Base-by-base conservation (phyloP, 106 monocot species). In the Xerophyta viscosa region DNA sequence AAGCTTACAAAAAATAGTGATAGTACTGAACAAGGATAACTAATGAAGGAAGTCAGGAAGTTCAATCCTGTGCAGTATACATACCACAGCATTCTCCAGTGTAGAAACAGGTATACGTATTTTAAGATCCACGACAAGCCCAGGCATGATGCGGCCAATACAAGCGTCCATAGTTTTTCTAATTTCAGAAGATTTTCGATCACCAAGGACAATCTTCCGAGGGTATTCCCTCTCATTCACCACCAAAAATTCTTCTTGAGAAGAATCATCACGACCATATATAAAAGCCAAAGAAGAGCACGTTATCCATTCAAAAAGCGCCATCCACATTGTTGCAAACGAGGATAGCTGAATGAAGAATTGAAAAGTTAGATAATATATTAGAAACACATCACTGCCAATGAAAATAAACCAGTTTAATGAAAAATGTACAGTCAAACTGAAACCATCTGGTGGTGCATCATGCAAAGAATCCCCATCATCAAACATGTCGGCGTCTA, bases 381-480 rank as follows among this genome's bases (percentile, higher is more conserved):
- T 8, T 49, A 50, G 20, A 68, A 2, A 29, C 7, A 50, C 8
- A 57, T 20, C 21, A 14, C 3, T 31, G 2, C 3, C 17, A 37
- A 70, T 4, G 10, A 12, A 39, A 39, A 39, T 10, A 39, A 39
- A 39, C 39, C n/a, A n/a, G n/a, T n/a, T n/a, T 19, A 52, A 29
- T 37, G 5, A 7, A 29, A 33, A 48, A 53, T 71, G 6, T 73
- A 94, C 88, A 33, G 64, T 79, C 54, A 90, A 57, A 56, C 50
- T 70, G 52, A 90, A 99, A 45, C 86, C 90, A 49, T 86, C 90
- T 23, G 98, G 98, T 33, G 90, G 79, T 15, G 86, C 78, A 45
- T 99, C 90, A 62, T 99, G 86, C 98, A 80, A 91, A 1, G 86
- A 86, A 46, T 99, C 98, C 39, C 86, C 82, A 6, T 83, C 77